Evolutionary conservation across 169 alveolate species (phyloP).

Genomic region (Plasmodium relictum): DNA sequence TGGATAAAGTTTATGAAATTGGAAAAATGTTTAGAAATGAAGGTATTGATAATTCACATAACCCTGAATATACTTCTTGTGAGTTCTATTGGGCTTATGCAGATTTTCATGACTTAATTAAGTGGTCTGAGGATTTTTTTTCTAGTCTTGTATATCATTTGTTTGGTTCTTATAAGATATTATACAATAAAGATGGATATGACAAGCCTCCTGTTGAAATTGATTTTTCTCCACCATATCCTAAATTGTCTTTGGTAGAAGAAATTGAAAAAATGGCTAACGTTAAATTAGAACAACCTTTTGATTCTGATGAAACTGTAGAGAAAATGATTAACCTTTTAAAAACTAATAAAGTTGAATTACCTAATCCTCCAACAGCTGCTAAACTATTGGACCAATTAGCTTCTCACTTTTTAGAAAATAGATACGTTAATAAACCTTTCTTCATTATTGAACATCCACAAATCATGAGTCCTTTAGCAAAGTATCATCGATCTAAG

Average conservation of each 20-base stretch:
- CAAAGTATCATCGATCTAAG: conserved; percentile 96
- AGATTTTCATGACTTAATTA: conserved; percentile 97
- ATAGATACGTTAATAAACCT: conserved; percentile 91
- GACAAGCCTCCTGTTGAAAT: conserved; percentile 92
- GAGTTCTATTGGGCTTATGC: conserved; percentile 98
- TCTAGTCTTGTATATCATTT: conserved; percentile 89
- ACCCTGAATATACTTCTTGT: conserved; percentile 99
- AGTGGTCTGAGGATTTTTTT: conserved; percentile 96
- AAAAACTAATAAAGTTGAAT: conserved; percentile 81
- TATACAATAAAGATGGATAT: conserved; percentile 97
- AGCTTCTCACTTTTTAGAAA: conserved; percentile 95
- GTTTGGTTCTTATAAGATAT: conserved; percentile 94
- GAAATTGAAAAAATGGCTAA: conserved; percentile 89
- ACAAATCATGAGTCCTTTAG: conserved; percentile 98
- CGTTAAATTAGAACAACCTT: conserved; percentile 86
- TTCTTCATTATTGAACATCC: conserved; percentile 98
- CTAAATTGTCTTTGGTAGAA: conserved; percentile 91
- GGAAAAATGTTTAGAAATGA: conserved; percentile 99
- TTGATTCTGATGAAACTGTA: conserved; percentile 77
- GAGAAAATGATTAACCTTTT: conserved; percentile 78
- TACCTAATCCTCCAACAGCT: conserved; percentile 84
- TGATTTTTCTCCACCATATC: conserved; percentile 99
- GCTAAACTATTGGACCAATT: conserved; percentile 78
- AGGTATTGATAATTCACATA: conserved; percentile 98
- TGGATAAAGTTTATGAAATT: conserved; percentile 98